Base-by-base conservation (phyloP, 2,329 filamentous ascomycete genomes). In the Fusarium ambrosium region DNA sequence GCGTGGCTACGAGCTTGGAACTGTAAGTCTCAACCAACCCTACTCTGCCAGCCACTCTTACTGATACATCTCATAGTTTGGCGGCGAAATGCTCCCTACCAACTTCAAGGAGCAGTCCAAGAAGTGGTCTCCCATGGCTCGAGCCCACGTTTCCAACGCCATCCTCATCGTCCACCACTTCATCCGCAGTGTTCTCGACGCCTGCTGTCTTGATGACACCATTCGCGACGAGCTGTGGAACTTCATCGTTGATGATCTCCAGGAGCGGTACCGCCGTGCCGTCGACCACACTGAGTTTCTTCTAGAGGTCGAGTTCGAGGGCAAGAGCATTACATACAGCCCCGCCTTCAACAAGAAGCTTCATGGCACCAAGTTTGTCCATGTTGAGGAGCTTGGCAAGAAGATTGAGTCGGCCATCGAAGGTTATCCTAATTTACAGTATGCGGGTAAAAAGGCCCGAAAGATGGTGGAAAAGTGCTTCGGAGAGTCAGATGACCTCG, bases 1-100 rank as follows among this genome's bases (percentile, higher is more conserved):
- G 0, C 86, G 88, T 0, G 89, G 88, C 0, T 87, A 88, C 18
- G 88, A 91, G 61, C 69, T 92, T 0, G 90, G 89, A 1, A 90
- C 86, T 5, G 84, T 85, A 68, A 76, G 81, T 77, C n/a, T 43
- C 6, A n/a, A 3, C 18, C 39, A 11, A 6, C 14, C 9, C 5
- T 4, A 2, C 14, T 1, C 9, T 22, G 8, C 7, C 4, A 22
- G 8, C 11, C 7, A 37, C 8, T 11, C 14, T 10, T 29, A 20
- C 64, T 64, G 16, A 71, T 48, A 5, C 13, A 4, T 27, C 20
- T 2, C 11, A 4, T 2, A 66, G 84, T 86, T 86, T 41, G 78
- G 81, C 13, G 79, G 81, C 0, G 72, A 80, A 0, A 70, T 90
- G 16, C 77, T 91, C 0, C 79, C 84, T 0, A 81, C 78, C 0